Base-by-base conservation (phyloP, 2,329 filamentous ascomycete genomes). In the Arachnomyces sp. region DNA sequence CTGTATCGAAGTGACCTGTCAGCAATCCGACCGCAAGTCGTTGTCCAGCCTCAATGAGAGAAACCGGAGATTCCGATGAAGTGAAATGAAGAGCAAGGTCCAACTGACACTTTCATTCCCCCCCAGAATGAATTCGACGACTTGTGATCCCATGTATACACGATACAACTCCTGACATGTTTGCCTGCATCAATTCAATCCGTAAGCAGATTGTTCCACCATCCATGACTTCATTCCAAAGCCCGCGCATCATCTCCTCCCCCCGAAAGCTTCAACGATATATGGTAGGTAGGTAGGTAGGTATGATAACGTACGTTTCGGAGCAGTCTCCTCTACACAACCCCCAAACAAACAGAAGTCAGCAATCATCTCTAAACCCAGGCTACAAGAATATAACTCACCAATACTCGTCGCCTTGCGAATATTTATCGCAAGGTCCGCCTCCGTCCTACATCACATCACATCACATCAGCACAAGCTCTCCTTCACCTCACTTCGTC, bases 131-230 rank as follows among this genome's bases (percentile, higher is more conserved):
- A 86, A 60, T 80, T 75, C 31, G 89, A 94, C 50, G 84, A 94
- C 70, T 94, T 93, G 72, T 98, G 88, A 67, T 98, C 92, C 92
- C 92, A 98, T 44, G 90, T 96, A 66, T 96, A 96, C 34, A 98
- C 90, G 56, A 98, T 98, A 61, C 87, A 94, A 64, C 85, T 88
- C 59, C 92, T 86, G 43, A 98, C 92, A 84, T 98, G 92, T 69
- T 98, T 98, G 45, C 77, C 77, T 77, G 56, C 29, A 38, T 35
- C 31, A 9, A 25, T 5, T 7, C 5, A 5, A 25, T 5, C 9
- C 21, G 21, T 25, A 25, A 25, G 21, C 21, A 5, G 5, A 9
- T 25, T 25, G 21, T 25, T 9, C 21, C 21, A 9, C 9, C 21
- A 9, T 25, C 21, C 21, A 25, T 9, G 21, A 9, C 9, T 9